These are phyloP conservation scores for Ramaria sp. DNA, from an alignment of 768 basidiomycete species.

Conservation along the genomic window DNA sequence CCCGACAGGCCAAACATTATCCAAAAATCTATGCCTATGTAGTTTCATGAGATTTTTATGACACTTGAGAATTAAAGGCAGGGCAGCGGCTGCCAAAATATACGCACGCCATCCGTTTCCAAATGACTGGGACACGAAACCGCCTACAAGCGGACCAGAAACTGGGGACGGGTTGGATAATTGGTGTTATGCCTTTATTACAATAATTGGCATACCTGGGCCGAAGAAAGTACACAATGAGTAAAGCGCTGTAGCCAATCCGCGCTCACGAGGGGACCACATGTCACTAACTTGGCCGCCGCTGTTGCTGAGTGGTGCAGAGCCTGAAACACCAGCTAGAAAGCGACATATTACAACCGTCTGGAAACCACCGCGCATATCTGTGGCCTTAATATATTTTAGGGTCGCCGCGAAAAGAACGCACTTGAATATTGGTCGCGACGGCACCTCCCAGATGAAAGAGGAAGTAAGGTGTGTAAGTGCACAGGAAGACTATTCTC, in stretches of 20 bases:
- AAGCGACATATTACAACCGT: slow-evolving; percentile 5
- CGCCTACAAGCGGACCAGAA: slow-evolving; percentile 58
- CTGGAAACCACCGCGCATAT: slow-evolving; percentile 35
- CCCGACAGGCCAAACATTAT: slow-evolving; percentile 46
- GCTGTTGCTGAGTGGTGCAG: slow-evolving; percentile 46
- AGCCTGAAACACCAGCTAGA: slow-evolving; percentile 4
- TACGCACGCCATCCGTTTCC: slow-evolving; percentile 41
- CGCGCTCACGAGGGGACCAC: slow-evolving; percentile 49
- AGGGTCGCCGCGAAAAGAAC: slow-evolving; percentile 43
- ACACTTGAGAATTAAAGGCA: too few species aligned
- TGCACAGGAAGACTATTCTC: slow-evolving; percentile 45
- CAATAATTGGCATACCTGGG: slow-evolving; percentile 17
- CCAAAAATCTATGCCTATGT: slow-evolving; percentile 41
- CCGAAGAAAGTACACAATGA: slow-evolving; percentile 41
- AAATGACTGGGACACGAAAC: slow-evolving; percentile 40
- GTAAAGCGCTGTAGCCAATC: slow-evolving; percentile 48
- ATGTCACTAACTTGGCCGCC: slow-evolving; percentile 50
- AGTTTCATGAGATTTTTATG: neutral
- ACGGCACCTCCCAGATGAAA: slow-evolving; percentile 47
- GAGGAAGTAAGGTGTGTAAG: slow-evolving; percentile 37
- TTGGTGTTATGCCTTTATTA: neutral
- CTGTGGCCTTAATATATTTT: too few species aligned
- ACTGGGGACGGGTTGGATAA: slow-evolving; percentile 24
- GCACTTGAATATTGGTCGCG: slow-evolving; percentile 31
- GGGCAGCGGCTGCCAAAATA: neutral